These are phyloP conservation scores for Kurtzmaniella natalensis DNA, from an alignment of 1,139 yeast species.

Conservation along the genomic window DNA sequence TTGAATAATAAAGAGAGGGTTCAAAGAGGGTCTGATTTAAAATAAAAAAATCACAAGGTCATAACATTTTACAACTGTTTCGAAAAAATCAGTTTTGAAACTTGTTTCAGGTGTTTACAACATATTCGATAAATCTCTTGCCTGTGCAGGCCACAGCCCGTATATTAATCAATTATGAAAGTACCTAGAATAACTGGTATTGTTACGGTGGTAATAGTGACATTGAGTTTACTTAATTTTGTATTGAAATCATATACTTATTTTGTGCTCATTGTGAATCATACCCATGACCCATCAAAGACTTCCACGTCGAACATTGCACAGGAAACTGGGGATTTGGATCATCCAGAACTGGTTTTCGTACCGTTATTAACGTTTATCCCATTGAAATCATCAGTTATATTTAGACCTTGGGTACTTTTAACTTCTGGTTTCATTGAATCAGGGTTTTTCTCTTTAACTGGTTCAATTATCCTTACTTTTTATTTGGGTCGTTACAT, in stretches of 20 bases:
- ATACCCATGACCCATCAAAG: constrained; percentile 12
- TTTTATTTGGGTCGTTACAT: constrained; percentile 36
- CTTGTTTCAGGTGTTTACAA: too few relatives aligned
- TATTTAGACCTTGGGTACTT: constrained; percentile 37
- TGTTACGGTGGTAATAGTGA: constrained; percentile 27
- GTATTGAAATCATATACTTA: constrained; percentile 29
- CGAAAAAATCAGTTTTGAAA: too few relatives aligned
- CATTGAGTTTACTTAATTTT: constrained; percentile 26
- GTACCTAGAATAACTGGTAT: constrained; percentile 35
- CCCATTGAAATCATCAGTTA: constrained; percentile 34
- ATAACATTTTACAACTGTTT: too few relatives aligned
- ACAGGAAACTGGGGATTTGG: constrained; percentile 33
- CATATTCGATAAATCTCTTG: too few relatives aligned
- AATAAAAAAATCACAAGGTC: too few relatives aligned
- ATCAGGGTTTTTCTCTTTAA: constrained; percentile 27
- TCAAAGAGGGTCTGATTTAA: too few relatives aligned
- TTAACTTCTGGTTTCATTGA: constrained; percentile 33
- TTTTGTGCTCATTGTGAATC: constrained; percentile 27
- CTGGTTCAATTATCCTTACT: constrained; percentile 21
- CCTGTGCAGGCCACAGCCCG: too few relatives aligned
- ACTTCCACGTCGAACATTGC: constrained; percentile 14
- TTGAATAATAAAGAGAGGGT: too few relatives aligned
- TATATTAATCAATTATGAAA: too few relatives aligned
- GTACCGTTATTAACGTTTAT: constrained; percentile 39
- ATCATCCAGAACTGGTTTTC: constrained; percentile 39